A percentile compares a stretch with the other conserved stretches of the same genome.
These are phyloP conservation scores for Erodium chrysanthum DNA, from an alignment of 441 rosid species.

Conservation along the genomic window DNA sequence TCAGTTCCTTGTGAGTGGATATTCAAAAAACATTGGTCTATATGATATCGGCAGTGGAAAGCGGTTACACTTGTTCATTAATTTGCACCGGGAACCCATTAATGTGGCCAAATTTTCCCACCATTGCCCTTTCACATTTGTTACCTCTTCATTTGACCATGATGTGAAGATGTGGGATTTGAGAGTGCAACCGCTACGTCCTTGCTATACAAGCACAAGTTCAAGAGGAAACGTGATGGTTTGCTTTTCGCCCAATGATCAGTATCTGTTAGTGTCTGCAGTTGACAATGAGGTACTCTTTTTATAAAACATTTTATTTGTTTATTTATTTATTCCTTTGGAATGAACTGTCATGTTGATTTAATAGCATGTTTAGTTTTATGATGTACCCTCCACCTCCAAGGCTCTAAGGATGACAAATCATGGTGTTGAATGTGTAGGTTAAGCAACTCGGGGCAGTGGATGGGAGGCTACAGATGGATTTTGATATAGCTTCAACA, in stretches of 20 bases:
- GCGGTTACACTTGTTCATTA: constrained; percentile 28
- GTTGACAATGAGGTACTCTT: constrained; percentile 38
- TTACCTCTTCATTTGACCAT: constrained; percentile 37
- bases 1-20: constrained; percentile 35
- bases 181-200: constrained; percentile 28
- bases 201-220: constrained; percentile 39
- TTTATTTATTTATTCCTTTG: background rate
- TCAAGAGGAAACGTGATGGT: constrained; percentile 43
- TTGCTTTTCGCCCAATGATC: constrained; percentile 45
- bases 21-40: constrained; percentile 33
- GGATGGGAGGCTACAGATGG: constrained; percentile 40
- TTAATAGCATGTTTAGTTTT: too few species aligned
- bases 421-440: constrained; percentile 20
- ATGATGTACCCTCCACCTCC: too few species aligned
- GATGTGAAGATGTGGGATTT: constrained; percentile 46
- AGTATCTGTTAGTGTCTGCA: constrained; percentile 36
- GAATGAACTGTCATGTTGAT: background rate
- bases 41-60: constrained; percentile 31
- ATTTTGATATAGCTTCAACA: constrained; percentile 37
- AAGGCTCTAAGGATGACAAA: background rate
- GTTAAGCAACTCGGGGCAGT: constrained; percentile 45
- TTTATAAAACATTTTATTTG: background rate
- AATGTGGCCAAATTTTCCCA: constrained; percentile 39
- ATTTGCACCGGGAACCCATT: constrained; percentile 38
- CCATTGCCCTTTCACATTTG: constrained; percentile 38